Conservation (phyloP, 352 stramenopile genomes). For the Phytophthora quininea region DNA sequence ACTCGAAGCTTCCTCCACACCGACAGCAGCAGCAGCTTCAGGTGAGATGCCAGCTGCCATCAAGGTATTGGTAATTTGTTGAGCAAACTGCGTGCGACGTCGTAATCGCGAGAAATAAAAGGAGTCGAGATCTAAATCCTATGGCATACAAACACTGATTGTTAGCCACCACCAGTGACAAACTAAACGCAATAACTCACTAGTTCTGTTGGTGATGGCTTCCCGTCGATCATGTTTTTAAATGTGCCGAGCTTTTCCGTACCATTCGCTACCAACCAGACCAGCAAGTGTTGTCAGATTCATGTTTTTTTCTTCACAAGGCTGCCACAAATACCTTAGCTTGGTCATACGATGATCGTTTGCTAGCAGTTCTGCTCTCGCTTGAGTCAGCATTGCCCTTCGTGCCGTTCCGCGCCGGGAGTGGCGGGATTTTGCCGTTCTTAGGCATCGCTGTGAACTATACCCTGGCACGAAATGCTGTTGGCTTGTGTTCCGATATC, state of each 20-base stretch:
- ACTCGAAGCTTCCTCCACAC: slow-evolving; percentile 27
- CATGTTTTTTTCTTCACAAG: neutral
- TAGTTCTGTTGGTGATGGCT: slow-evolving; percentile 21
- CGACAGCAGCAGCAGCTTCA: slow-evolving; percentile 19
- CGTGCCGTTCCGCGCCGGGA: neutral
- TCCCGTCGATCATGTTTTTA: slow-evolving; percentile 31
- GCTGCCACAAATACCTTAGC: slow-evolving; percentile 18
- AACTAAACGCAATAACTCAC: slow-evolving; percentile 5
- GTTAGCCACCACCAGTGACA: neutral
- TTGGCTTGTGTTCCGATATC: neutral
- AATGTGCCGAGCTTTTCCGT: slow-evolving; percentile 27
- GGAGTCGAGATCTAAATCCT: slow-evolving; percentile 64
- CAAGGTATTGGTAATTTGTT: slow-evolving; percentile 60
- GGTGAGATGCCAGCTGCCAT: slow-evolving; percentile 30
- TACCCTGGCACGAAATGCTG: neutral
- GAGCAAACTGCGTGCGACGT: slow-evolving; percentile 54
- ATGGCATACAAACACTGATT: neutral
- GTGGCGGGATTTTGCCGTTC: neutral
- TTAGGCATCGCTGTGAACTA: neutral
- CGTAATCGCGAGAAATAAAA: slow-evolving; percentile 64
- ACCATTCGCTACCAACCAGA: slow-evolving; percentile 20
- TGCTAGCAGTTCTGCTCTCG: neutral
- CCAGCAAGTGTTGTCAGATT: neutral
- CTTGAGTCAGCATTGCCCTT: neutral
- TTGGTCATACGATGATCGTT: slow-evolving; percentile 19